Evolutionary conservation across 169 alveolate genomes (phyloP), one percentile per base, ranked within the genome.

Genomic region (Babesia caballi): DNA sequence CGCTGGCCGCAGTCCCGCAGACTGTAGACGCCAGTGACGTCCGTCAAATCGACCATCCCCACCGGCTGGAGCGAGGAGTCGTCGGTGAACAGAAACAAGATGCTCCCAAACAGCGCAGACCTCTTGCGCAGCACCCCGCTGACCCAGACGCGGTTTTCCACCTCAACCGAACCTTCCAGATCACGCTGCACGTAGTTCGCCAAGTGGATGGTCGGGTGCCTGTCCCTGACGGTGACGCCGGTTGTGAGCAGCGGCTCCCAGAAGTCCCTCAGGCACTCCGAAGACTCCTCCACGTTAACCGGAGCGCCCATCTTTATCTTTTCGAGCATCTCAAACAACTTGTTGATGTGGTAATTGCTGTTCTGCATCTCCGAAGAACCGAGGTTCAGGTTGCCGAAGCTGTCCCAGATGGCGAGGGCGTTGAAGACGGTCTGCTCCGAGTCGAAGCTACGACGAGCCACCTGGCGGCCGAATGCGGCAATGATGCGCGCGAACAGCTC

Each of bases 371-470:
- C 52, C 9, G 73, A 30, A 6, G 50, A 23, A 23, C 50, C 61
- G 4, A 47, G 47, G 51, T 63, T 40, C 3, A 63, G 27, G 51
- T 23, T 36, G 51, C 73, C 44, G 50, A 63, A 63, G 36, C 73
- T 60, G 38, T 77, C 85, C 85, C 85, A 77, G 4, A 77, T 38
- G 52, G 85, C 65, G 28, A 77, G 50, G 15, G 85, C 58, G 57
- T 77, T 59, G 49, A 77, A 77, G 17, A 74, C 30, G 21, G 32
- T 66, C 4, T 51, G 54, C 27, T 74, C 84, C n/a, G 67, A 4
- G 35, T 54, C 25, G 14, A 32, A 53, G 4, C 32, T 25, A 15
- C 73, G 44, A 27, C 58, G 19, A 3, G 41, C 42, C 3, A 60
- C 77, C 47, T 58, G 53, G 0, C 9, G 15, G 0, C 42, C 74